Conservation (phyloP, 1,284 basidiomycete species). For the Cryptococcus sp. region DNA sequence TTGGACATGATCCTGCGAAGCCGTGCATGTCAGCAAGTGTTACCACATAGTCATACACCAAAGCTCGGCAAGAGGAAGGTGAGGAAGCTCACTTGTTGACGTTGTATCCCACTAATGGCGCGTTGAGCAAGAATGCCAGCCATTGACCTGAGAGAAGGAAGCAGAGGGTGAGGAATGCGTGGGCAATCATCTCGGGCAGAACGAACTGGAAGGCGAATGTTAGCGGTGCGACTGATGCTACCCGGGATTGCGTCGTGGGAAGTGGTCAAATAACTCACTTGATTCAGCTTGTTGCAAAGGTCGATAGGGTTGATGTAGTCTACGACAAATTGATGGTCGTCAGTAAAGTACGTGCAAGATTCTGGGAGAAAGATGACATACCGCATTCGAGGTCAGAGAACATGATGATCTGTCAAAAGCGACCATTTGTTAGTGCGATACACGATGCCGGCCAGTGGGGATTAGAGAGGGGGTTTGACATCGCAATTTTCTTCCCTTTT, state of each 20-base stretch:
- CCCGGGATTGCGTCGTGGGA: not conserved
- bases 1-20: slow-evolving; percentile 79
- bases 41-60: too few species aligned
- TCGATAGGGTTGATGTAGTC: slow-evolving; percentile 99
- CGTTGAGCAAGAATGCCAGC: slow-evolving; percentile 88
- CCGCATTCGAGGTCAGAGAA: slow-evolving; percentile 95
- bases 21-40: not conserved
- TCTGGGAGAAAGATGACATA: slow-evolving; percentile 20
- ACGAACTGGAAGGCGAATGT: slow-evolving; percentile 71
- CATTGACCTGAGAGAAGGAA: slow-evolving; percentile 97
- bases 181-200: slow-evolving; percentile 91
- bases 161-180: slow-evolving; percentile 82
- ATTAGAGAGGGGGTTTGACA: too few species aligned
- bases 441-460: not conserved
- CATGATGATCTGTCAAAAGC: slow-evolving; percentile 92
- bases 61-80: too few species aligned
- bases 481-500: not conserved
- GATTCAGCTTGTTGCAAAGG: slow-evolving; percentile 99
- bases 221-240: not conserved
- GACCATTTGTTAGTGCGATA: not conserved
- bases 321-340: slow-evolving; percentile 22
- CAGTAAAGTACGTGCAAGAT: not conserved
- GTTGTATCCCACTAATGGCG: slow-evolving; percentile 86
- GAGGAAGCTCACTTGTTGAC: slow-evolving; percentile 77
- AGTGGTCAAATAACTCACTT: slow-evolving; percentile 60